Evolutionary conservation across 1,284 basidiomycete genomes (phyloP), one percentile per base, ranked within the genome.

Genomic region (Ceratorhiza oryzae-sativae): DNA sequence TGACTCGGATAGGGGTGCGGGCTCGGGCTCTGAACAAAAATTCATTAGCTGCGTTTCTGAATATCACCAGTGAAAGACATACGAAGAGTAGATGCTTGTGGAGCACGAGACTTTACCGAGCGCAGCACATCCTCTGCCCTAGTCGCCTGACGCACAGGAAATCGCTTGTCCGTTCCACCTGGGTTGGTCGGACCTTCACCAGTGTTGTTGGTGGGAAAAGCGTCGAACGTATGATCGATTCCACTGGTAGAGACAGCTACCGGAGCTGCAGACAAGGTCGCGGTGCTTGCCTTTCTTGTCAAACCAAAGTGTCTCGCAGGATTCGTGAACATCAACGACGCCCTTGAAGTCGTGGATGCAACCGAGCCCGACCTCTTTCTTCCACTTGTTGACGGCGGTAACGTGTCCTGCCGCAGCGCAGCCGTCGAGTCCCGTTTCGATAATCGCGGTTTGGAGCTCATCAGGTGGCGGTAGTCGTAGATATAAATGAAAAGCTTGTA

Each of bases 221-320:
- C 20, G 18, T 68, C 51, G 41, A 70, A 49, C 3, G 41, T 15
- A 27, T 70, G 67, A n/a, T 70, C 55, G 25, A 70, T n/a, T 3
- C 13, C 55, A 18, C 25, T 45, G n/a, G 39, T 53, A 36, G 53
- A 36, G 6, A 32, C 67, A 23, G 67, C 56, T 36, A 70, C 53
- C 9, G 67, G 55, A 20, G 67, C 67, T n/a, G 55, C 67, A 30
- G 53, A 46, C 39, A 70, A 30, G 9, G 67, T 70, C 13, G 67
- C 67, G 15, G 67, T 70, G 41, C 67, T 70, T 15, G 67, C 67
- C 53, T 70, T 70, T 32, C 67, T 39, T n/a, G 55, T 59, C 55
- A 70, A 32, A 27, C 67, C 67, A 70, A 70, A 70, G 55, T 55
- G 51, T 36, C 59, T 70, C 27, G 67, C 27, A 39, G 63, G 63